Evolutionary conservation across 306 rosid species (phyloP).

Genomic region (Prunus campanulata): DNA sequence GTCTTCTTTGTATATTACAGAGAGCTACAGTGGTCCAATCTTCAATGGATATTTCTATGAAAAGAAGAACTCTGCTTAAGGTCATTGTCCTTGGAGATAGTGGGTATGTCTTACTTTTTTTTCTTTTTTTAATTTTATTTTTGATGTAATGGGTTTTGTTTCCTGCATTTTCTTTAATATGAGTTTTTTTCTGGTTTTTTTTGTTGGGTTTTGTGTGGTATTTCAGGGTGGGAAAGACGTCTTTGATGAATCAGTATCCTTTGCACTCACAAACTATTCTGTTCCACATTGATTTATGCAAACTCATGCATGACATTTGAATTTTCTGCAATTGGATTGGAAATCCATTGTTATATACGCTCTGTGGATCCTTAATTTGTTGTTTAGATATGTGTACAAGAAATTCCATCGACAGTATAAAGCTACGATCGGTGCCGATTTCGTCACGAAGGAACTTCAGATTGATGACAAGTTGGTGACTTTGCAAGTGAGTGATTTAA

Average conservation of each 20-base stretch:
- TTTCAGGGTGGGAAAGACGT: slow-evolving; percentile 92
- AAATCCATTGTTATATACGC: neutral
- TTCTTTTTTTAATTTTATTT: neutral
- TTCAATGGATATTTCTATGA: slow-evolving; percentile 57
- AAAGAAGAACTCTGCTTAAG: slow-evolving; percentile 69
- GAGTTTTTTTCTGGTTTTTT: slow-evolving; percentile 10
- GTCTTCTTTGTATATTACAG: slow-evolving; percentile 2
- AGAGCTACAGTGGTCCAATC: neutral
- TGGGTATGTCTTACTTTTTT: slow-evolving; percentile 51
- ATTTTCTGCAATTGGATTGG: neutral
- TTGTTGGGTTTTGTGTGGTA: neutral
- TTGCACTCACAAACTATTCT: neutral
- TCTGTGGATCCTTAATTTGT: slow-evolving; percentile 38
- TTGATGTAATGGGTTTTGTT: neutral
- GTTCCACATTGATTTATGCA: neutral
- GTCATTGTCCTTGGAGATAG: slow-evolving; percentile 91
- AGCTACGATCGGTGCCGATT: slow-evolving; percentile 96
- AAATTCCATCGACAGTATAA: slow-evolving; percentile 73
- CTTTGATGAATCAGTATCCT: slow-evolving; percentile 94
- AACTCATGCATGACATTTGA: neutral
- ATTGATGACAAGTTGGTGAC: slow-evolving; percentile 75
- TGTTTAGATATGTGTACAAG: slow-evolving; percentile 67
- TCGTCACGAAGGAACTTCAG: slow-evolving; percentile 83
- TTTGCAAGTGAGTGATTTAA: slow-evolving; percentile 58
- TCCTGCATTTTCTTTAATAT: neutral